phyloP scores from a whole-genome alignment of 2,329 filamentous ascomycete genomes.

The Lecanoromycetidae sp. region DNA sequence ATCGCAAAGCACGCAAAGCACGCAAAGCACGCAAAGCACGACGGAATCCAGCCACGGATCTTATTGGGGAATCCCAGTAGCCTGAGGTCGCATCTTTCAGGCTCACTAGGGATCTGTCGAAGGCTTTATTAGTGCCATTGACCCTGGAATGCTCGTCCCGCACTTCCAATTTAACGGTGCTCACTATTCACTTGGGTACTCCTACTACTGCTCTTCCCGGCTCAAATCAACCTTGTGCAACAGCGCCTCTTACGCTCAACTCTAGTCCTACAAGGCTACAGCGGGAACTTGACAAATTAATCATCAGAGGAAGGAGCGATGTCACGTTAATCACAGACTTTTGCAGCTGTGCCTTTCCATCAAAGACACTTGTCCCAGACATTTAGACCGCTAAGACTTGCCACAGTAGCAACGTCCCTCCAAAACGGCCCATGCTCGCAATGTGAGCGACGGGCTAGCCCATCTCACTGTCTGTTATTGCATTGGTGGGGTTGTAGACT shows the following conservation, averaged over 20 bases:
- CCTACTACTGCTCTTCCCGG: neutral
- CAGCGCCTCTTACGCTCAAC: neutral
- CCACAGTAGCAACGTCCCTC: neutral
- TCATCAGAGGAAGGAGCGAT: neutral
- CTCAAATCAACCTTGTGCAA: neutral
- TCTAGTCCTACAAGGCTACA: neutral
- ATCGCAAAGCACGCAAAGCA: neutral
- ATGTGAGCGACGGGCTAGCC: neutral
- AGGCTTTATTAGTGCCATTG: too few species aligned
- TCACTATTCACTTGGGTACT: too few species aligned
- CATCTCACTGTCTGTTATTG: neutral
- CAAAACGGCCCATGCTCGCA: neutral
- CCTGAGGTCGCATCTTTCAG: neutral
- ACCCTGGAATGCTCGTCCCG: neutral
- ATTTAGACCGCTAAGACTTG: too few species aligned
- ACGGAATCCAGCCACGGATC: neutral
- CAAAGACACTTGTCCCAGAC: too few species aligned
- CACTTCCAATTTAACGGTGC: neutral
- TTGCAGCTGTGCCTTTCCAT: too few species aligned
- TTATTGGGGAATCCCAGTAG: neutral
- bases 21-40: too few species aligned
- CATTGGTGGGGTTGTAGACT: slow-evolving; percentile 7
- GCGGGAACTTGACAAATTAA: neutral
- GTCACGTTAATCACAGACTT: neutral
- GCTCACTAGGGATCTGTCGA: too few species aligned